A percentile compares a stretch with the other conserved stretches of the same genome.
These are phyloP conservation scores for Aquilaria sinensis DNA, from an alignment of 345 rosid genomes.

Conservation along the genomic window DNA sequence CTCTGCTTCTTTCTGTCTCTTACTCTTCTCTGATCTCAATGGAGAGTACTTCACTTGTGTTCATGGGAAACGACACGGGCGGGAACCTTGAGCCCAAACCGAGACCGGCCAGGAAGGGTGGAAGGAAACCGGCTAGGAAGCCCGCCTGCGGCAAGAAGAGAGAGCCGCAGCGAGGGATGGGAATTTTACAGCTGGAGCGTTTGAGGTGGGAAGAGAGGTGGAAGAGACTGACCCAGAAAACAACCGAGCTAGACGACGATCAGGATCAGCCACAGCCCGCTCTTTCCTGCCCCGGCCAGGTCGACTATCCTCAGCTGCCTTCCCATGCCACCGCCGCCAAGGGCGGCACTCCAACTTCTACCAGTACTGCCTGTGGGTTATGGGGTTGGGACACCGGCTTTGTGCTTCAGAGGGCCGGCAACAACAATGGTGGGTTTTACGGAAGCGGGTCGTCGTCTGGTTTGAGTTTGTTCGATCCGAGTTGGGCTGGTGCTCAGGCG, in stretches of 20 bases:
- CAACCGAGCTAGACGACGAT: not conserved
- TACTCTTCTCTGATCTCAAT: slow-evolving; percentile 7
- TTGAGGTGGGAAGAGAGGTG: slow-evolving; percentile 32
- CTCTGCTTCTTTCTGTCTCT: not conserved
- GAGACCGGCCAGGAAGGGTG: slow-evolving; percentile 20
- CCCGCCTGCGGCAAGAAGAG: slow-evolving; percentile 37
- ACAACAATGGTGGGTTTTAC: slow-evolving; percentile 11
- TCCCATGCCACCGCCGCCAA: slow-evolving; percentile 27
- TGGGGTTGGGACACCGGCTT: slow-evolving; percentile 20
- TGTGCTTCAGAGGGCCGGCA: slow-evolving; percentile 12
- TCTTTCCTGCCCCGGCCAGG: slow-evolving; percentile 4
- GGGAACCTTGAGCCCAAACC: slow-evolving; percentile 6
- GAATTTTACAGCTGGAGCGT: slow-evolving; percentile 68
- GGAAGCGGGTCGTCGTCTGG: slow-evolving; percentile 28
- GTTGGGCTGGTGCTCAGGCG: slow-evolving; percentile 20
- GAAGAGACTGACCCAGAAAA: slow-evolving; percentile 27
- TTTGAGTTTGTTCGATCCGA: slow-evolving; percentile 25
- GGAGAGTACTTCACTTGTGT: slow-evolving; percentile 21
- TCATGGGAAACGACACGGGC: slow-evolving; percentile 8
- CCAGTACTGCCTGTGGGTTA: slow-evolving; percentile 17
- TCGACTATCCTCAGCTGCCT: slow-evolving; percentile 6
- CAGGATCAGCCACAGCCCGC: not conserved
- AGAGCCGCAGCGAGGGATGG: slow-evolving; percentile 63
- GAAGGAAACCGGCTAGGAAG: slow-evolving; percentile 23
- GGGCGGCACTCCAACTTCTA: slow-evolving; percentile 12